Evolutionary conservation across 2,329 filamentous ascomycete genomes (phyloP).

Genomic region (Mycosphaerella arachidis): DNA sequence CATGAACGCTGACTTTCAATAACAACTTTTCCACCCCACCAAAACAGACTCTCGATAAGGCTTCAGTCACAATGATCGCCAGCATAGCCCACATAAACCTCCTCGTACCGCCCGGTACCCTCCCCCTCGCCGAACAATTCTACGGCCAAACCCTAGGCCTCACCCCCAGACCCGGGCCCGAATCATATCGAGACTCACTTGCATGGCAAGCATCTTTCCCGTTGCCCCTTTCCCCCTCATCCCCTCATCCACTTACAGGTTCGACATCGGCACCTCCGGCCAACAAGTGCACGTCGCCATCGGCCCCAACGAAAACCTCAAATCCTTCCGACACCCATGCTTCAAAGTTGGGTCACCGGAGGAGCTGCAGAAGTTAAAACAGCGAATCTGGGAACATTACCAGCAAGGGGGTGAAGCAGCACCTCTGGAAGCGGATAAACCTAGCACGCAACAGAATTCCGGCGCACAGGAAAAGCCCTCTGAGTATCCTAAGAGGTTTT

Average conservation of each 20-base stretch:
- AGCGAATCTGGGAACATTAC: slow-evolving; percentile 51
- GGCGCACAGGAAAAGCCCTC: slow-evolving; percentile 45
- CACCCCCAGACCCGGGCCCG: slow-evolving; percentile 49
- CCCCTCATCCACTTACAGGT: slow-evolving; percentile 29
- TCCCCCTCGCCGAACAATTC: slow-evolving; percentile 51
- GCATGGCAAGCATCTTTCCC: slow-evolving; percentile 46
- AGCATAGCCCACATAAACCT: slow-evolving; percentile 57
- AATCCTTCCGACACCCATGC: slow-evolving; percentile 54
- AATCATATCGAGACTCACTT: slow-evolving; percentile 47
- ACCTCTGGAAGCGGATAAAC: slow-evolving; percentile 52
- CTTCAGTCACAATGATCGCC: slow-evolving; percentile 45
- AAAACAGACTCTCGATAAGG: too few species aligned
- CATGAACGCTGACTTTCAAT: too few species aligned
- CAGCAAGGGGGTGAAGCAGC: slow-evolving; percentile 46
- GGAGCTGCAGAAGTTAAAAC: slow-evolving; percentile 46
- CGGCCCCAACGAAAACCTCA: slow-evolving; percentile 39
- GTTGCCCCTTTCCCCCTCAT: background rate
- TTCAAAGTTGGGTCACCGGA: slow-evolving; percentile 50
- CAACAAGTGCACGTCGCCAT: slow-evolving; percentile 53
- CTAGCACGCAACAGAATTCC: slow-evolving; percentile 43
- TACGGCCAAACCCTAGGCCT: slow-evolving; percentile 56
- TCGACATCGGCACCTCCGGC: slow-evolving; percentile 52
- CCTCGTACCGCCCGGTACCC: slow-evolving; percentile 51
- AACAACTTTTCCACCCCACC: too few species aligned
- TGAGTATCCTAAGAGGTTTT: slow-evolving; percentile 60